Conservation (phyloP, 306 rosid genomes). For the Ochetophila trinervis region DNA sequence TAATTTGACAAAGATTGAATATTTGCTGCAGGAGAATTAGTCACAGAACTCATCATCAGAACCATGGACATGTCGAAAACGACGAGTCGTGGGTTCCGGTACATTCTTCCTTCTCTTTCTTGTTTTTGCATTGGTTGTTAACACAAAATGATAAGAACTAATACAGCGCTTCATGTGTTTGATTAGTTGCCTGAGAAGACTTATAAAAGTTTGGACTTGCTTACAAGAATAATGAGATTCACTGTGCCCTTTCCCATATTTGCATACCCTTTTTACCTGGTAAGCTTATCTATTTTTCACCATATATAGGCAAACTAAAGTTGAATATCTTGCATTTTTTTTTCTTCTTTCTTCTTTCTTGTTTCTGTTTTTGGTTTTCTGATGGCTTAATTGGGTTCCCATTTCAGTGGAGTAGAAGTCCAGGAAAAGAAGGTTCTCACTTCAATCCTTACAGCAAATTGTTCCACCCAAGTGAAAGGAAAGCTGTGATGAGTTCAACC, state of each 20-base stretch:
- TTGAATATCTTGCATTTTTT: not conserved
- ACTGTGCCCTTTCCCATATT: slow-evolving; percentile 73
- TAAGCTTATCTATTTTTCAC: slow-evolving; percentile 27
- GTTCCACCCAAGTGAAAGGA: slow-evolving; percentile 64
- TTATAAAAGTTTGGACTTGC: slow-evolving; percentile 48
- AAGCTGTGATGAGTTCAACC: slow-evolving; percentile 62
- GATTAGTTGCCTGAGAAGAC: slow-evolving; percentile 70
- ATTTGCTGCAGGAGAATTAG: slow-evolving; percentile 75
- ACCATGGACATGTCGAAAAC: slow-evolving; percentile 93
- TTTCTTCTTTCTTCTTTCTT: not conserved
- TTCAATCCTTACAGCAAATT: slow-evolving; percentile 75
- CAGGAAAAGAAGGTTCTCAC: slow-evolving; percentile 92
- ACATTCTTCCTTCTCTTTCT: slow-evolving; percentile 22
- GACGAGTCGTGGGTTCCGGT: slow-evolving; percentile 99
- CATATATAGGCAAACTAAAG: not conserved
- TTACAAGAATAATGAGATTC: slow-evolving; percentile 60
- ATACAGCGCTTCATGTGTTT: not conserved
- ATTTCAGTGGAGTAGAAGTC: slow-evolving; percentile 86
- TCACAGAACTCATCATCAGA: slow-evolving; percentile 95
- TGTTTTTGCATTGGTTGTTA: slow-evolving; percentile 1
- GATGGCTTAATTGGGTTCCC: slow-evolving; percentile 1
- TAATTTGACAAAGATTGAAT: not conserved
- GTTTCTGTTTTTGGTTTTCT: not conserved
- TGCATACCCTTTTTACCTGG: slow-evolving; percentile 91
- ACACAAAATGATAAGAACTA: not conserved